Evolutionary conservation across 495 filamentous ascomycete species (phyloP).

Genomic region (Podospora tetraspora): DNA sequence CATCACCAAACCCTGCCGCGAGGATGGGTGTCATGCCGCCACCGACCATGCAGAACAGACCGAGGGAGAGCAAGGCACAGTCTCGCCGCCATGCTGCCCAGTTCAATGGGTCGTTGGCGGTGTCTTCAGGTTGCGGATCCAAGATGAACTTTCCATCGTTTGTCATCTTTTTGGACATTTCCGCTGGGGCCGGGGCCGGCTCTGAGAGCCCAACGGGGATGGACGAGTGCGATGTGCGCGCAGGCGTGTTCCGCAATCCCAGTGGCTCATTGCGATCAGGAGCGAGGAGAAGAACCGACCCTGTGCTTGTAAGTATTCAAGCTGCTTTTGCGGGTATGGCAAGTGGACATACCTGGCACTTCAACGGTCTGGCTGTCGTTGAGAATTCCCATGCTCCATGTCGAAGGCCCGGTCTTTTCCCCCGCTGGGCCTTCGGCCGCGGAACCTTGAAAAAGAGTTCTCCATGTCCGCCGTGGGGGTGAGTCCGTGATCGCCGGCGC

Average conservation of each 20-base stretch:
- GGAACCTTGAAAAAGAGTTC: conserved; percentile 13
- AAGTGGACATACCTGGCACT: conserved; percentile 68
- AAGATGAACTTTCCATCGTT: conserved; percentile 79
- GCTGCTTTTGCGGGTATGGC: background rate
- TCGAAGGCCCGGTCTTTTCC: conserved; percentile 21
- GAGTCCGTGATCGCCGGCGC: conserved; percentile 4
- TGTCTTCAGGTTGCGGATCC: conserved; percentile 88
- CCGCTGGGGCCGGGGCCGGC: conserved; percentile 25
- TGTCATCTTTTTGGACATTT: conserved; percentile 65
- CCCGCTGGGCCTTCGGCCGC: conserved; percentile 4
- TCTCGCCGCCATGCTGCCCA: conserved; percentile 85
- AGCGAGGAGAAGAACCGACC: conserved; percentile 75
- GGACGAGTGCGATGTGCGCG: conserved; percentile 71
- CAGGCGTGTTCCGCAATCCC: conserved; percentile 69
- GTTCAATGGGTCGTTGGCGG: conserved; percentile 86
- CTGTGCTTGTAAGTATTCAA: conserved; percentile 35
- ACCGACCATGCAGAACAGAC: conserved; percentile 87
- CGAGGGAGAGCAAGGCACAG: conserved; percentile 72
- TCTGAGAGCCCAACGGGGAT: conserved; percentile 54
- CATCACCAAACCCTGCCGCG: conserved; percentile 82
- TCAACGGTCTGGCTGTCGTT: conserved; percentile 80
- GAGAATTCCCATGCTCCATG: conserved; percentile 78
- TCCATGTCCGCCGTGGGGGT: conserved; percentile 15
- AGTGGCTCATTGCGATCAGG: conserved; percentile 74
- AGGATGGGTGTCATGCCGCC: conserved; percentile 90